Evolutionary conservation across 2,329 filamentous ascomycete genomes (phyloP).

Genomic region (Podosphaera leucotricha): DNA sequence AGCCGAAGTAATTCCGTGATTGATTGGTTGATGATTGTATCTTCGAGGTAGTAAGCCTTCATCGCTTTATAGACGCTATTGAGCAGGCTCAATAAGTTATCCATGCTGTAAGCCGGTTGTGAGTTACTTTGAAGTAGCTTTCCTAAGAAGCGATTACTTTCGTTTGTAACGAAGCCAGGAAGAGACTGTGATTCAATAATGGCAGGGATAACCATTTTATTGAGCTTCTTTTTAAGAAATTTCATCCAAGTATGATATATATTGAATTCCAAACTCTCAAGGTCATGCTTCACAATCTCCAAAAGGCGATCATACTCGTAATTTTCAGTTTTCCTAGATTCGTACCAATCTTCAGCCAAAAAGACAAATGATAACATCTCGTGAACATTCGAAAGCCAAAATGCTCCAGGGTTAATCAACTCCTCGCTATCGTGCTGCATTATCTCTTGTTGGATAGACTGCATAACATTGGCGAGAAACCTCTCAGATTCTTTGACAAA

Average conservation of each 20-base stretch:
- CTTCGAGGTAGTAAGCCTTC: constrained; percentile 95
- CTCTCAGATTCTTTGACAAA: constrained; percentile 98
- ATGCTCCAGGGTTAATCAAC: constrained; percentile 86
- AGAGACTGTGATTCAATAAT: constrained; percentile 98
- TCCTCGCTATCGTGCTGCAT: constrained; percentile 98
- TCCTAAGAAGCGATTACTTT: constrained; percentile 93
- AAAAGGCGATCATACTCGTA: constrained; percentile 94
- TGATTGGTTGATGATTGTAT: constrained; percentile 86
- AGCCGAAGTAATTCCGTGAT: constrained; percentile 80
- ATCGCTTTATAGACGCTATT: constrained; percentile 98
- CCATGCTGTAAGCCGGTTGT: constrained; percentile 95
- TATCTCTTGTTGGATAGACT: constrained; percentile 96
- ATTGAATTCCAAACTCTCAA: constrained; percentile 97
- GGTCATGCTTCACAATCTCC: constrained; percentile 96
- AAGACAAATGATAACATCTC: constrained; percentile 99
- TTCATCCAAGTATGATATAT: constrained; percentile 99
- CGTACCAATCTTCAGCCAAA: constrained; percentile 97
- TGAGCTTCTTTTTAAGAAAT: constrained; percentile 94
- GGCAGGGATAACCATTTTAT: constrained; percentile 98
- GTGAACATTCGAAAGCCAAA: constrained; percentile 98
- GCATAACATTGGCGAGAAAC: constrained; percentile 98
- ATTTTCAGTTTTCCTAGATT: constrained; percentile 97
- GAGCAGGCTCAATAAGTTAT: constrained; percentile 81
- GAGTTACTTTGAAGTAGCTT: constrained; percentile 85
- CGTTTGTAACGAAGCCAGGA: constrained; percentile 94